Evolutionary conservation across 2,329 filamentous ascomycete species (phyloP), one percentile per base, ranked within the genome.

Genomic region (Camillea tinctor): DNA sequence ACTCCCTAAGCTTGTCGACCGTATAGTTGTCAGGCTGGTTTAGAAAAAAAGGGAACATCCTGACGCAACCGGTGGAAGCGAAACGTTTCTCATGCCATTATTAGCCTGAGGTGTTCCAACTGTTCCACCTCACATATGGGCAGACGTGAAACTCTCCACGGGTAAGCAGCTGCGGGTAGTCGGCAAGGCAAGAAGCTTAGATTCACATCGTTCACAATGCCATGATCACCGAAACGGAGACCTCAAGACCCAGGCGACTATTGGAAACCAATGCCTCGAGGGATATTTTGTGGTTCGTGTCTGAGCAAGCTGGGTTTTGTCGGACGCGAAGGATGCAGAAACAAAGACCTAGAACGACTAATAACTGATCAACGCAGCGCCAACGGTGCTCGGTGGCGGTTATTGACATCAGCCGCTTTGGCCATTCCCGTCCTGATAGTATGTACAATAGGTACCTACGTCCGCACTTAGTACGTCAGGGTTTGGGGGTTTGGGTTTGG

Each of bases 21-120:
- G 9, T 11, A 15, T 44, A 44, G 22, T 53, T 19, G 51, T 36
- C 30, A 30, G 4, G 23, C n/a, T 4, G 21, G 7, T 30, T 51
- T 19, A 51, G 22, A 3, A 22, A 51, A 21, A 36, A 36, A 30
- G 26, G 55, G 56, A 54, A 21, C 13, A 60, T 53, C 52, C 44
- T 57, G 57, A 60, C 26, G 57, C 48, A 61, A 56, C 61, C 22
- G 59, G 60, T 58, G 40, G 56, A 51, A 54, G 48, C 52, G 60
- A 48, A 53, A 44, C 24, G 52, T 62, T 65, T 30, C 64, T 66
- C 60, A 59, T 66, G 62, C 58, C 64, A 66, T 62, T 58, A 44
- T 57, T 60, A 56, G 58, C 60, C 52, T 59, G 49, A 58, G 51
- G 30, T 61, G 61, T 59, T 58, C 58, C 58, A 57, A 60, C 49